Evolutionary conservation across 2,329 filamentous ascomycete genomes (phyloP), one percentile per base, ranked within the genome.

Genomic region (Moelleriella libera): DNA sequence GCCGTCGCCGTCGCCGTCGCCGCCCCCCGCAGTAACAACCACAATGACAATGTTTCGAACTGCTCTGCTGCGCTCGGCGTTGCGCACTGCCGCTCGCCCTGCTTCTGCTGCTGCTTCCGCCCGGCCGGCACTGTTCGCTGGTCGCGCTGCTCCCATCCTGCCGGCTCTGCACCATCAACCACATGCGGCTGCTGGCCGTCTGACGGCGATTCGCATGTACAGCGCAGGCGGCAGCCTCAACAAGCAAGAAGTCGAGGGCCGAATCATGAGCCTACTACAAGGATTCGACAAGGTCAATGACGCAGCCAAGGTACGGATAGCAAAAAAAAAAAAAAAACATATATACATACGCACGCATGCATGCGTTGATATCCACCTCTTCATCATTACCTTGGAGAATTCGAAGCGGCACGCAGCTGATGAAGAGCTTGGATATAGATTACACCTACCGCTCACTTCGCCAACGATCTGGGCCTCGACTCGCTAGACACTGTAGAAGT

Each of bases 401-500:
- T 53, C 2, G 21, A 21, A 21, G 21, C 3, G 21, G 21, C 21
- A 21, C 21, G 21, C 21, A 21, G 21, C 21, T 21, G 21, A 21
- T 21, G 21, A 21, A 21, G 21, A 21, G 21, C 21, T 21, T 21
- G 21, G 43, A 46, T 50, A 47, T 52, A 97, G 90, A 87, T 98
- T 65, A 87, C 82, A 61, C 71, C 79, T 53, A 75, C 73, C 47
- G 83, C 90, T 50, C 89, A 97, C 78, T 98, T 98, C 72, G 78
- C 88, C 64, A 97, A 96, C 68, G 90, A 98, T 71, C 85, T 98
- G 54, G 92, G 89, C 55, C 76, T 98, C 61, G 92, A 98, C 75
- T 94, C 85, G 71, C 79, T 98, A 68, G 92, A 98, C 68, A 96
- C 92, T 54, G 92, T 98, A 54, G 92, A 98, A 77, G 92, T 98